Evolutionary conservation across 768 basidiomycete genomes (phyloP), one percentile per base, ranked within the genome.

Genomic region (Hirschioporus abietinus): DNA sequence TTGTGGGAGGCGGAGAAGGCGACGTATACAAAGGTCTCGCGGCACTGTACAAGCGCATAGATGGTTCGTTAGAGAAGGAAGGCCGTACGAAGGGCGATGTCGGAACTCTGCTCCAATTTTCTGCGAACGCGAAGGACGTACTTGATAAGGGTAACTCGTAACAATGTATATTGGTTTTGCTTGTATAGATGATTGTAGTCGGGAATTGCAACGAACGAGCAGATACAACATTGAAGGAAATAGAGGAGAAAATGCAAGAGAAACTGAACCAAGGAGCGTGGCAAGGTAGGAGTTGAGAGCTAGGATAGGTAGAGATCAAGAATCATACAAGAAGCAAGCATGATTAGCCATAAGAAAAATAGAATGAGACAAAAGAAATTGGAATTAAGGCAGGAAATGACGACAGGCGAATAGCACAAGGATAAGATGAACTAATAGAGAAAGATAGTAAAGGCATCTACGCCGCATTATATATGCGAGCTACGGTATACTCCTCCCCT

Each of bases 1-100:
- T 88, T 72, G 83, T 88, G 12, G 68, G 69, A 8, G 70, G 65
- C 12, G 76, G 71, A 0, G 80, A 81, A 66, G 79, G 79, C 0
- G 77, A 81, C 25, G 80, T 82, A 6, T 83, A 85, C 71, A 72
- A 78, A 61, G 86, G 84, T 8, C 70, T 86, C 58, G 78, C 84
- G 25, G 75, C 75, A 66, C 66, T 82, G 65, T 86, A 83, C 68
- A 74, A 78, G 67, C 74, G 82, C 36, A 72, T 87, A 1, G 80
- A 82, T 60, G 69, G 67, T 57, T 79, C 82, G 1, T 66, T 82
- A 60, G 72, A 76, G 36, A 77, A 77, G 42, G 76, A 80, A 64
- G 70, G 62, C 15, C 77, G 23, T 70, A 66, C 57, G 52, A 68
- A 35, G 10, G 69, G 66, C 35, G 66, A 69, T 63, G 70, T 69